Evolutionary conservation across 2,329 filamentous ascomycete species (phyloP).

Genomic region (Cadophora luteo-olivacea): DNA sequence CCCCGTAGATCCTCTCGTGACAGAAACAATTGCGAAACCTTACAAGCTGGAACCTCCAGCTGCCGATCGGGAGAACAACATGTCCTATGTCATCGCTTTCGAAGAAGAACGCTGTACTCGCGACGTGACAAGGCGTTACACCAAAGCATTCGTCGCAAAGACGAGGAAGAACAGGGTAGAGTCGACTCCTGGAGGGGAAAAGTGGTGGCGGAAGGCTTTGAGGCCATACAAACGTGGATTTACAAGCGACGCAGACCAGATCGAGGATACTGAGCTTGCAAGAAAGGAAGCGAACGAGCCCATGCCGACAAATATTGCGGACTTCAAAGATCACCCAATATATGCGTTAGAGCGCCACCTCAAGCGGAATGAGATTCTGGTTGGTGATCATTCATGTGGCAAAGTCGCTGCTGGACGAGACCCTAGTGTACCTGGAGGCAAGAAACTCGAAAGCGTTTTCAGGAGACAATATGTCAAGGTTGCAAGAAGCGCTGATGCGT

Average conservation of each 20-base stretch:
- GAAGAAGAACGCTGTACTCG: constrained; percentile 78
- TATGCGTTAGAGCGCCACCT: constrained; percentile 88
- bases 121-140: constrained; percentile 89
- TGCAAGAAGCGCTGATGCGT: constrained; percentile 82
- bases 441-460: constrained; percentile 76
- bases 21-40: constrained; percentile 77
- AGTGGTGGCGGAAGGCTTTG: constrained; percentile 62
- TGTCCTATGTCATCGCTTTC: constrained; percentile 87
- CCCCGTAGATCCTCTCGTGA: constrained; percentile 84
- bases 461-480: constrained; percentile 80
- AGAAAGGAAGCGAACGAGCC: constrained; percentile 76
- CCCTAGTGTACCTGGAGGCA: constrained; percentile 40
- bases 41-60: constrained; percentile 82
- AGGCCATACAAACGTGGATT: constrained; percentile 52
- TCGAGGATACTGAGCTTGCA: constrained; percentile 80
- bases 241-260: constrained; percentile 74
- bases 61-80: constrained; percentile 74
- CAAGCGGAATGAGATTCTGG: constrained; percentile 80
- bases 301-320: constrained; percentile 84
- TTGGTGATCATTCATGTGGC: constrained; percentile 72
- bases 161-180: constrained; percentile 85
- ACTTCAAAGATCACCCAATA: constrained; percentile 86
- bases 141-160: constrained; percentile 89
- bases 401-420: constrained; percentile 75
- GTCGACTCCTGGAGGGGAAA: constrained; percentile 53